A percentile compares a stretch with the other conserved stretches of the same genome.
Evolutionary conservation across 495 filamentous ascomycete genomes (phyloP).

Genomic region (Penicillium subrubescens): DNA sequence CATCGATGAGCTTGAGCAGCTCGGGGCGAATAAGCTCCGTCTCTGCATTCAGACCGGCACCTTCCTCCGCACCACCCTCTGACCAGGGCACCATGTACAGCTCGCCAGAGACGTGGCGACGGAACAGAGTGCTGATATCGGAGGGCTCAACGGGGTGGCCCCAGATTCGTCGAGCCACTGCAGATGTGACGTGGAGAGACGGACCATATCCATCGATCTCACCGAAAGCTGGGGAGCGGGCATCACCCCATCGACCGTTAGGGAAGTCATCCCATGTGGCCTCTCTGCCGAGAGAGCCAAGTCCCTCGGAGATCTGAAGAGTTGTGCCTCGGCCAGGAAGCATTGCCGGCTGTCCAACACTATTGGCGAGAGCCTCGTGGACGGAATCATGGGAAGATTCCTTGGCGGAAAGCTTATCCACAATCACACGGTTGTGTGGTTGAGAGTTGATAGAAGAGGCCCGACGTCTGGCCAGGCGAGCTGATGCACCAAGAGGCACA

Average conservation of each 20-base stretch:
- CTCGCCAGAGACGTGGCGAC: constrained; percentile 73
- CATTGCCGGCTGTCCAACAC: constrained; percentile 41
- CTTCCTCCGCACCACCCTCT: constrained; percentile 72
- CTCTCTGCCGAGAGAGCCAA: constrained; percentile 87
- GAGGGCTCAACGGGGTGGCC: constrained; percentile 65
- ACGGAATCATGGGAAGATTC: constrained; percentile 41
- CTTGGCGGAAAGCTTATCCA: constrained; percentile 53
- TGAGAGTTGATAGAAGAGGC: constrained; percentile 55
- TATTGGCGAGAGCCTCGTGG: constrained; percentile 59
- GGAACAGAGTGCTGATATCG: constrained; percentile 80
- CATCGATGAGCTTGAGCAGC: constrained; percentile 70
- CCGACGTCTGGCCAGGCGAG: constrained; percentile 40
- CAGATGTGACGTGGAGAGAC: constrained; percentile 76
- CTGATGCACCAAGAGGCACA: constrained; percentile 37
- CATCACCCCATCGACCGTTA: constrained; percentile 96
- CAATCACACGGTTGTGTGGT: constrained; percentile 82
- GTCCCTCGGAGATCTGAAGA: constrained; percentile 88
- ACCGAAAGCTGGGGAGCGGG: constrained; percentile 85
- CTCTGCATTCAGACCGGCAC: constrained; percentile 65
- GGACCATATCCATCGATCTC: constrained; percentile 96
- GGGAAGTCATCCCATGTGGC: constrained; percentile 99
- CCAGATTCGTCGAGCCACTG: constrained; percentile 82
- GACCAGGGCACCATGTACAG: constrained; percentile 85
- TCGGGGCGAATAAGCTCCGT: constrained; percentile 74
- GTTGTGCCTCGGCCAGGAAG: constrained; percentile 69